These are phyloP conservation scores for Solanum pinnatisectum DNA, from an alignment of 257 asterid genomes.

Conservation along the genomic window DNA sequence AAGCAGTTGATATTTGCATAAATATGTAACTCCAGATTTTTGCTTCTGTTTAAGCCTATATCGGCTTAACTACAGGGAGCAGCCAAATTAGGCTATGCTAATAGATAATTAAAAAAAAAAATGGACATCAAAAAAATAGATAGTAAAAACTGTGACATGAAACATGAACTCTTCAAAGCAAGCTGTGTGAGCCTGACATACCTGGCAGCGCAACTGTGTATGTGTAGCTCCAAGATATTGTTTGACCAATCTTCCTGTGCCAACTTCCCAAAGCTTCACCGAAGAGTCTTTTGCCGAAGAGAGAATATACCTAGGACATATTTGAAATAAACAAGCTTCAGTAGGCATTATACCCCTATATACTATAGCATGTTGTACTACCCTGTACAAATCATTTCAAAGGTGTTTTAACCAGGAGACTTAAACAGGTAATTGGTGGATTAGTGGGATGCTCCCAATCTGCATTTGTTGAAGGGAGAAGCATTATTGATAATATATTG, in stretches of 20 bases:
- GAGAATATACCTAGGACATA: slow-evolving; percentile 48
- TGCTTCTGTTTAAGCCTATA: not conserved
- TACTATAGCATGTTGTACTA: not conserved
- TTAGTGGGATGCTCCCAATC: not conserved
- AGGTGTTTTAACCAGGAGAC: too few species aligned
- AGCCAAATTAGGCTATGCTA: not conserved
- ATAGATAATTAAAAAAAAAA: not conserved
- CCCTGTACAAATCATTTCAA: too few species aligned
- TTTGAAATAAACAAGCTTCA: not conserved
- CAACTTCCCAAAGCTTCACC: slow-evolving; percentile 81
- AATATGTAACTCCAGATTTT: not conserved
- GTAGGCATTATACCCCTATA: not conserved
- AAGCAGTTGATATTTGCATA: not conserved
- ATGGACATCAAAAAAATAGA: not conserved
- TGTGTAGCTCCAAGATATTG: slow-evolving; percentile 58
- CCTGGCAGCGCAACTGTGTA: slow-evolving; percentile 65
- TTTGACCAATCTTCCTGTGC: slow-evolving; percentile 62
- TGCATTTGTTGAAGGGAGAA: not conserved
- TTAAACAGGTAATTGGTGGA: not conserved
- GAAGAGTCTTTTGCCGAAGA: slow-evolving; percentile 75
- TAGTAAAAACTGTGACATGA: not conserved
- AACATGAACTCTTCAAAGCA: not conserved
- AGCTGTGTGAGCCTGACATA: slow-evolving; percentile 11
- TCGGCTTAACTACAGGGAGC: not conserved
- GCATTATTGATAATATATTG: not conserved